Base-by-base conservation (phyloP, 2,329 filamentous ascomycete genomes). In the Aspergillus pseudoviridinutans region DNA sequence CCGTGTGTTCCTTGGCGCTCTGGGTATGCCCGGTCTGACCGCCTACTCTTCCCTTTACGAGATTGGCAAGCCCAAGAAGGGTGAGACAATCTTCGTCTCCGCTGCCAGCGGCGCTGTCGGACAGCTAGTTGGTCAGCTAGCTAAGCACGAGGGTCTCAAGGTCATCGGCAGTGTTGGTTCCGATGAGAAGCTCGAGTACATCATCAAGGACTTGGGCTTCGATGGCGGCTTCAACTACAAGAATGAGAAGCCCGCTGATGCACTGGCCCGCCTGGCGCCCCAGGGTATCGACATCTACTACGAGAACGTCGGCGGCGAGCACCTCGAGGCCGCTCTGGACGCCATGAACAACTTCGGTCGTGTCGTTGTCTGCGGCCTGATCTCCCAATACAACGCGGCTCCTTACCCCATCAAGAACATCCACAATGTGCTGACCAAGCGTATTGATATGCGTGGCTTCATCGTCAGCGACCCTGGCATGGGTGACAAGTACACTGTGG, bases 151-250 rank as follows among this genome's bases (percentile, higher is more conserved):
- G 73, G 91, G 91, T 2, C 75, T 94, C 57, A 87, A 76, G 49
- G 91, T 95, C 44, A 87, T 95, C 61, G 91, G 91, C 20, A 90
- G 86, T 53, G 90, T 91, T 10, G 91, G 91, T 2, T 85, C 85
- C 20, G 88, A 92, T 68, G 87, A 89, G 68, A 95, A 96, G 79
- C 80, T 92, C 25, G 84, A 89, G 22, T 94, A 86, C 72, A 88
- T 91, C 71, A 78, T 73, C 56, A 85, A 88, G 55, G 85, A 89
- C 51, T 81, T 92, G 35, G 80, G 81, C 27, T 92, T 91, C 69
- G 87, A 91, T 67, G 82, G 74, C 17, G 91, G 87, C 8, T 94
- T 93, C 66, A 94, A 95, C 80, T 95, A 95, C 82, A 93, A 94
- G 82, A 92, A 84, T 64, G 90, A 94, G 78, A 84, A 82, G 64